Base-by-base conservation (phyloP, 495 filamentous ascomycete genomes). In the Penicillium macrosclerotiorum region DNA sequence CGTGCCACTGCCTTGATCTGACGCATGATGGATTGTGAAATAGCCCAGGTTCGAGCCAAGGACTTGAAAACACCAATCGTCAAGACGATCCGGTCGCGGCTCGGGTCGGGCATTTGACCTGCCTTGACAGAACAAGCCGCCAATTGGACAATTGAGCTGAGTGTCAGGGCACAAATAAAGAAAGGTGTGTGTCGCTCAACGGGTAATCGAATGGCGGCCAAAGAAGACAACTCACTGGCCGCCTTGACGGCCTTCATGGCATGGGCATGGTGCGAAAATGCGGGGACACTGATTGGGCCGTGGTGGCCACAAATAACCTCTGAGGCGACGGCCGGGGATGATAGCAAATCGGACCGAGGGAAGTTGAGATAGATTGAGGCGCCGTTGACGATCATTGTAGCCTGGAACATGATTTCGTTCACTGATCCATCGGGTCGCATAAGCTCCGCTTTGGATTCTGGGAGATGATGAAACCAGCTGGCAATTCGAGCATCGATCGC, bases 361-460 rank as follows among this genome's bases (percentile, higher is more conserved):
- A 73, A 74, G 45, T 74, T 67, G 5, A 75, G 60, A 36, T 73
- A 71, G 34, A 73, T 74, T 31, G 69, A 59, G 4, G 72, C 68
- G 14, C 69, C 84, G 59, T 88, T 79, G 22, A 85, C 78, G 38
- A 93, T 83, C 81, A 93, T 90, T 43, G 85, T 85, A 8, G 89
- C 89, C 59, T 95, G 89, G 72, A 95, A 94, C 70, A 95, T 81
- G 77, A 95, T 85, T 68, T 94, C 88, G 57, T 96, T 90, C 8
- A 91, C 75, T 25, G 82, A 72, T 23, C 72, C 72, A 44, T 85
- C 79, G 46, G 78, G 77, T 29, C 77, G 78, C 42, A 92, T 68
- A 25, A 89, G 76, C 46, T 87, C 80, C 42, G 74, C 74, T 67
- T 94, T 94, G n/a, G 74, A 75, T 29, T 78, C 72, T 0, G 90